phyloP scores from a whole-genome alignment of 768 basidiomycete species.

The Paxillus rubicundulus region DNA sequence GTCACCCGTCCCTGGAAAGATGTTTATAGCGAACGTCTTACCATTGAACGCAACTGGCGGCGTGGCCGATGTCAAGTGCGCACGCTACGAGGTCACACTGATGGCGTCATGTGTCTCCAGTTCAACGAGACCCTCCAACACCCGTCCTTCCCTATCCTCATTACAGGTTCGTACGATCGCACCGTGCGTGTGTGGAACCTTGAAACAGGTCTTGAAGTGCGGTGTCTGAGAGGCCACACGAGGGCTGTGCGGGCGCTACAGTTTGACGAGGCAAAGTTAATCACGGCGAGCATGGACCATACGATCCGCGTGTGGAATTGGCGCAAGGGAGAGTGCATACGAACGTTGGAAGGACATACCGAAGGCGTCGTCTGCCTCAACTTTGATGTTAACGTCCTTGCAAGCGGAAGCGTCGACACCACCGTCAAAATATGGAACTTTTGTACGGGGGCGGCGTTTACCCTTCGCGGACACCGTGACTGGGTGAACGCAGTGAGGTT shows the following conservation, averaged over 20 bases:
- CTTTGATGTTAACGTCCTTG: conserved; percentile 89
- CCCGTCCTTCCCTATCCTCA: conserved; percentile 87
- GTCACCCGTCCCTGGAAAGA: conserved; percentile 95
- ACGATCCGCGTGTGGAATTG: conserved; percentile 97
- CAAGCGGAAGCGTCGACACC: conserved; percentile 90
- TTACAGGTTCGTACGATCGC: conserved; percentile 97
- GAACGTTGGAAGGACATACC: conserved; percentile 86
- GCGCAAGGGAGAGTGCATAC: conserved; percentile 83
- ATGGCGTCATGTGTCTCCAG: conserved; percentile 97
- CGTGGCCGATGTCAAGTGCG: conserved; percentile 85
- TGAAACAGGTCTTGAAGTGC: conserved; percentile 82
- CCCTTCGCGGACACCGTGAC: conserved; percentile 87
- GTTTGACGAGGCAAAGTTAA: conserved; percentile 92
- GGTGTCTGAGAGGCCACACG: conserved; percentile 84
- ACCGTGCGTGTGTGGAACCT: conserved; percentile 96
- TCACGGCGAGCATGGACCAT: conserved; percentile 95
- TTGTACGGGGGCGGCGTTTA: conserved; percentile 87
- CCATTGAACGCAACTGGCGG: conserved; percentile 96
- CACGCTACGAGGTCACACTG: conserved; percentile 88
- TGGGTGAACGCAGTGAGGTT: conserved; percentile 96
- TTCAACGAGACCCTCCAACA: conserved; percentile 82
- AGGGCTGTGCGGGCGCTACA: conserved; percentile 90
- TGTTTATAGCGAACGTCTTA: conserved; percentile 96
- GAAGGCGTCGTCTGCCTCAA: conserved; percentile 89
- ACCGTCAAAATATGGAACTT: conserved; percentile 96